Conservation (phyloP, 2,329 filamentous ascomycete genomes). For the Monosporascus ibericus region DNA sequence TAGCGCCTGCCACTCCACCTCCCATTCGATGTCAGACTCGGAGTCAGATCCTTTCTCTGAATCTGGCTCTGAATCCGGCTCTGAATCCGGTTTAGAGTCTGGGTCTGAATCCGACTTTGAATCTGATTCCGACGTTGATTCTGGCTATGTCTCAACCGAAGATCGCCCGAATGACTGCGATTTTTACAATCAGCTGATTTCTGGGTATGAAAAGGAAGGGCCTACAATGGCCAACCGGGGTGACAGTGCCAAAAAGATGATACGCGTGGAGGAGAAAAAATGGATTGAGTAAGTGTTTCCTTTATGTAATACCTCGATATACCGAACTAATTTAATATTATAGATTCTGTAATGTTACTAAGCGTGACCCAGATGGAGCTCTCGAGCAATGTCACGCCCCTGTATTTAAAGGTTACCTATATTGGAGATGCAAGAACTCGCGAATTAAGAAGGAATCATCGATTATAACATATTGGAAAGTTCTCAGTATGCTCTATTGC, state of each 20-base stretch:
- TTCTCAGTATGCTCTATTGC: constrained; percentile 15
- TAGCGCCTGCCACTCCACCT: too few species aligned
- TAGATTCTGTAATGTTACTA: constrained; percentile 10
- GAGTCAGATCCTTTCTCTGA: not conserved
- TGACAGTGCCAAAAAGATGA: constrained; percentile 12
- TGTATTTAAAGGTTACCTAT: constrained; percentile 16
- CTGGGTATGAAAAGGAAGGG: constrained; percentile 9
- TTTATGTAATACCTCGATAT: not conserved
- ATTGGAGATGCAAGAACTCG: constrained; percentile 12
- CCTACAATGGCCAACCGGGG: constrained; percentile 12
- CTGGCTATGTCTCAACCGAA: constrained; percentile 9
- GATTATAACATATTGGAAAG: constrained; percentile 13
- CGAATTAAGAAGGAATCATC: constrained; percentile 14
- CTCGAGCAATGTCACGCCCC: constrained; percentile 8
- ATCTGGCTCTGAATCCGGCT: too few species aligned
- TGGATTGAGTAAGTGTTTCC: constrained; percentile 10
- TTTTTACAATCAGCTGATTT: constrained; percentile 11
- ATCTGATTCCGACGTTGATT: constrained; percentile 6
- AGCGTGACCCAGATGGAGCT: constrained; percentile 6
- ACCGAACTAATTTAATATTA: constrained; percentile 2
- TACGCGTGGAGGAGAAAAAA: constrained; percentile 9
- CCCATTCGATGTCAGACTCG: not conserved
- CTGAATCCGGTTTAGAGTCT: too few species aligned
- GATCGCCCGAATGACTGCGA: not conserved
- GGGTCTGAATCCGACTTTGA: not conserved